Conservation (phyloP, 768 basidiomycete genomes). For the Mycena capillaripes region DNA sequence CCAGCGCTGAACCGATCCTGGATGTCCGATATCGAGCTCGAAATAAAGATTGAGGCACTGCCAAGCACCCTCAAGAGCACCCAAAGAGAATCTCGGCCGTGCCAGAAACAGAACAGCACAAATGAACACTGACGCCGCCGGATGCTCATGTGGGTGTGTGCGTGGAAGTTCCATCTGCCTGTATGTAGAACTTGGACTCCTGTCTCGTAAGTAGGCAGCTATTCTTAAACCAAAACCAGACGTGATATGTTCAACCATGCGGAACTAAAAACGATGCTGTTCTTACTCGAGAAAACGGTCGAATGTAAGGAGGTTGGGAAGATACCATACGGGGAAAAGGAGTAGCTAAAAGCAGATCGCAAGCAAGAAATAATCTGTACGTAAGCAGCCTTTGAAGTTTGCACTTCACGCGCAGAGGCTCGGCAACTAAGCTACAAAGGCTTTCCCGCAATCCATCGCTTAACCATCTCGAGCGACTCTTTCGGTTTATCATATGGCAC, state of each 20-base stretch:
- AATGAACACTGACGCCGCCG: not conserved
- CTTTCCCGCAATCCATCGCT: conserved; percentile 59
- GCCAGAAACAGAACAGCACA: no score
- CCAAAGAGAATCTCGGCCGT: no score
- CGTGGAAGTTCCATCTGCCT: not conserved
- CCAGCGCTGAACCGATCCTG: no score
- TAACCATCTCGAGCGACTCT: conserved; percentile 64
- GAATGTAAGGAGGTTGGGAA: conserved; percentile 12
- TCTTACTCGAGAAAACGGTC: conserved; percentile 11
- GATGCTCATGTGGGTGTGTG: not conserved
- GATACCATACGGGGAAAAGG: conserved; percentile 5
- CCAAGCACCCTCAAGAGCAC: no score
- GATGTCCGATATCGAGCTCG: no score
- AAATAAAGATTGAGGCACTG: no score
- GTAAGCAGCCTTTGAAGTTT: conserved; percentile 3
- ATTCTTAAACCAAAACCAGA: conserved; percentile 2
- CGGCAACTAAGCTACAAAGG: conserved; percentile 31
- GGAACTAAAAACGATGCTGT: not conserved
- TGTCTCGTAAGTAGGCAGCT: not conserved
- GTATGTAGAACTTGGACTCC: not conserved
- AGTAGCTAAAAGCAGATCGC: conserved; percentile 11
- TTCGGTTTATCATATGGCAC: conserved; percentile 76
- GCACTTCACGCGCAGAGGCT: conserved; percentile 11
- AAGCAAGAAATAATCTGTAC: conserved; percentile 12
- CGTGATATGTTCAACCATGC: not conserved